Evolutionary conservation across 768 basidiomycete species (phyloP), one percentile per base, ranked within the genome.

Genomic region (Russula griseocarnosa): DNA sequence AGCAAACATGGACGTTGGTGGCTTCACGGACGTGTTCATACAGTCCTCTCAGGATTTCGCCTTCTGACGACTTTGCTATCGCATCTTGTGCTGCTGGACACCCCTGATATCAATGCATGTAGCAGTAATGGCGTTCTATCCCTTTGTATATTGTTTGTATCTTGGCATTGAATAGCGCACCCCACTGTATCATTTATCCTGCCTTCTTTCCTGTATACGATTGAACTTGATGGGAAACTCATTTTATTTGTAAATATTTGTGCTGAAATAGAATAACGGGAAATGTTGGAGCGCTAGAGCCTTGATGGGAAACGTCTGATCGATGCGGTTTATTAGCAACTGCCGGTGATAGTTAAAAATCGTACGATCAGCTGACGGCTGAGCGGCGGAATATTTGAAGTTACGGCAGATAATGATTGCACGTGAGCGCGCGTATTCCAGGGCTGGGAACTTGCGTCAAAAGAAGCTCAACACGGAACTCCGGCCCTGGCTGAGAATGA

Each of bases 231-330:
- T 32, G 14, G 32, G 38, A 56, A 46, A 42, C 49, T 55, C 46
- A 55, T 28, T 65, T 64, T 67, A 65, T 67, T 67, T 67, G 66
- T 67, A 67, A 60, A 67, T 67, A 67, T 55, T 67, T 65, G 63
- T 54, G 40, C 32, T 56, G 54, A 16, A 50, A 65, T 22, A 49
- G 50, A 63, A 58, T 63, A 38, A 65, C 49, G 38, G 30, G 49
- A 47, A 22, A 14, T 34, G 55, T 24, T 34, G 42, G 30, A 38
- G 58, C n/a, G 50, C 49, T 56, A 40, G 46, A 52, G 36, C 55
- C 36, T 60, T 60, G 59, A 40, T 28, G 53, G 24, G 24, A 16
- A 63, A 49, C 24, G 28, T 61, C 63, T 64, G 63, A 64, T 44
- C 58, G 57, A 40, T 28, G 38, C 14, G 11, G 32, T 24, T 34